These are phyloP conservation scores for Friedmanniomyces endolithicus DNA, from an alignment of 495 filamentous ascomycete species.

Conservation along the genomic window DNA sequence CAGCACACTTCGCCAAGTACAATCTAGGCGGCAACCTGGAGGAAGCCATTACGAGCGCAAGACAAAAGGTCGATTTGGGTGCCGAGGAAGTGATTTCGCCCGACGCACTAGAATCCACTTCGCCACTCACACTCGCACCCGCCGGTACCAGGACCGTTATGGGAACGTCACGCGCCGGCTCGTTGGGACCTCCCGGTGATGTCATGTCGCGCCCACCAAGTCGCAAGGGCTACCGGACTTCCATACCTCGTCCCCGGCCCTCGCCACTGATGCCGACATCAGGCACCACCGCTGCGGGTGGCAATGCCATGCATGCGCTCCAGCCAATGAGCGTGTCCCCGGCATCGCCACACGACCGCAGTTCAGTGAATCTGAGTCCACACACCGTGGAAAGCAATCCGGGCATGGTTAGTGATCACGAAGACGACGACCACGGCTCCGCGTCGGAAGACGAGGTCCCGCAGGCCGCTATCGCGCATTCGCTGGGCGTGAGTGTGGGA, in stretches of 20 bases:
- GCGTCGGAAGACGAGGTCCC: constrained; percentile 14
- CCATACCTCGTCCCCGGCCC: constrained; percentile 8
- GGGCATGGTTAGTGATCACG: constrained; percentile 78
- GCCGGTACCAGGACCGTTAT: background rate
- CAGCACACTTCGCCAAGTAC: constrained; percentile 51
- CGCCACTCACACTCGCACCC: constrained; percentile 4
- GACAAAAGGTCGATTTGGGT: constrained; percentile 42
- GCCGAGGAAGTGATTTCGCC: constrained; percentile 23
- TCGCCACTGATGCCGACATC: constrained; percentile 7
- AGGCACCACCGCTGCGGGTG: background rate
- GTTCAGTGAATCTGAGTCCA: constrained; percentile 48
- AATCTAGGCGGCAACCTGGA: constrained; percentile 52
- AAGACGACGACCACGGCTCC: constrained; percentile 31
- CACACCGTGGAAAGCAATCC: constrained; percentile 72
- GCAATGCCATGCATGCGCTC: background rate
- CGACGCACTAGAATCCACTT: constrained; percentile 22
- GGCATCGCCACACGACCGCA: constrained; percentile 31
- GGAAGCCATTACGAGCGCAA: constrained; percentile 47
- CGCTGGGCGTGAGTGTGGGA: background rate
- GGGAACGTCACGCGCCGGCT: background rate
- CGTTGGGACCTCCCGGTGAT: background rate
- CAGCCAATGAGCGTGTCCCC: constrained; percentile 17
- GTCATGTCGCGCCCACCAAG: constrained; percentile 14
- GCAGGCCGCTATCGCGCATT: constrained; percentile 2
- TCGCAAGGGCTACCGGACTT: constrained; percentile 18